phyloP scores from a whole-genome alignment of 352 stramenopile species.

The Phytophthora cajani region DNA sequence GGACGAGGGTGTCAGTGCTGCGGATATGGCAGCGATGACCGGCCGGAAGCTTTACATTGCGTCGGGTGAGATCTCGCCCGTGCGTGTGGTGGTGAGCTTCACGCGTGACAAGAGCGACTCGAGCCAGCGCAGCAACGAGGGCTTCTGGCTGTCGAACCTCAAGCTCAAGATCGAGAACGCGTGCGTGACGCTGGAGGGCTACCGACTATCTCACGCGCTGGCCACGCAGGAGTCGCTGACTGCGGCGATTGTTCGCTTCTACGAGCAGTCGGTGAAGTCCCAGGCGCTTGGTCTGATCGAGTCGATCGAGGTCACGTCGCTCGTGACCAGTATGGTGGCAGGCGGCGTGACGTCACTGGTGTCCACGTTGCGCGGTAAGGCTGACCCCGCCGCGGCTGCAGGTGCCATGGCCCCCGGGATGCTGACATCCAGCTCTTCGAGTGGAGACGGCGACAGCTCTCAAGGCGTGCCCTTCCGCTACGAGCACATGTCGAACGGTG shows the following conservation, averaged over 20 bases:
- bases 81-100: conserved; percentile 82
- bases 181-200: conserved; percentile 76
- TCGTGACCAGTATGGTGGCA: conserved; percentile 84
- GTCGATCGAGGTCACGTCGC: conserved; percentile 85
- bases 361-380: conserved; percentile 83
- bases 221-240: conserved; percentile 78
- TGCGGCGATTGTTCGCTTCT: conserved; percentile 73
- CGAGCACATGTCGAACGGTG: conserved; percentile 75
- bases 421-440: conserved; percentile 38
- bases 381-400: conserved; percentile 53
- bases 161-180: conserved; percentile 90
- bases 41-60: conserved; percentile 83
- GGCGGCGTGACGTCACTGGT: conserved; percentile 80
- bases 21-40: conserved; percentile 75
- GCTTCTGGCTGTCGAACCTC: conserved; percentile 84
- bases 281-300: conserved; percentile 85
- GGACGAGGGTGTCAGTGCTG: conserved; percentile 24
- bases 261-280: conserved; percentile 83
- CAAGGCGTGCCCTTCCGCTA: conserved; percentile 53
- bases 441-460: conserved; percentile 14
- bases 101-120: conserved; percentile 72
- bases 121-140: conserved; percentile 32
- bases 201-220: conserved; percentile 68
- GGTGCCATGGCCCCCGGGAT: conserved; percentile 31
- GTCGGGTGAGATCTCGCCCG: conserved; percentile 66